Base-by-base conservation (phyloP, 305 asterid genomes). In the Euphrasia arctica region DNA sequence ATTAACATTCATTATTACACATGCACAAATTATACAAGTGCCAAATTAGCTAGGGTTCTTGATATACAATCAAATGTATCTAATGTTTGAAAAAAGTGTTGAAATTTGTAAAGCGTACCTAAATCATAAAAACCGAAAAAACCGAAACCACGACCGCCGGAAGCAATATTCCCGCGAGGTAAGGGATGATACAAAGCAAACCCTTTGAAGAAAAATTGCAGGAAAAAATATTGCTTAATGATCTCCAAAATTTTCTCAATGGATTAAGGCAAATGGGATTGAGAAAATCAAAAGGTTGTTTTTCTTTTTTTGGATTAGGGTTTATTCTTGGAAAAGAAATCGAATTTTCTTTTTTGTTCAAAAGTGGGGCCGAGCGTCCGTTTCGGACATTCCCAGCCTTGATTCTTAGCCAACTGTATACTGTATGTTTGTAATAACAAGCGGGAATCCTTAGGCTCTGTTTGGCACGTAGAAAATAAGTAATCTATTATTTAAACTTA, bases 321-420 rank as follows among this genome's bases (percentile, higher is more conserved):
- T 78, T 81, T 81, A 67, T 58, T 73, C 62, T 71, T 60, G 67
- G 41, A 51, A 22, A 32, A 63, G 64, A 45, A 59, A 22, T 60
- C 18, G 2, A 25, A 7, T 6, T 54, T 54, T 27, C 32, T 54
- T 25, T 8, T 8, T 31, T 62, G 54, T 51, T 31, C 47, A 12
- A 68, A 75, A 27, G 79, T 66, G 70, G 34, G 84, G 84, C 64
- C 0, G 60, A 63, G 77, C 86, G 79, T 51, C 60, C 69, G 47
- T 83, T 79, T 78, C 85, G 89, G 83, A 66, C 52, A 18, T 18
- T 18, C 22, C 22, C 58, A 72, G 61, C 66, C 75, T 57, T 61
- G 39, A 27, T 51, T 72, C 63, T 36, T 59, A 60, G 22, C 72
- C 67, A 70, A 48, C 34, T 60, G 60, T 45, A 60, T 63, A 18